Conservation (phyloP, 2,329 filamentous ascomycete species). For the Colletotrichum truncatum region DNA sequence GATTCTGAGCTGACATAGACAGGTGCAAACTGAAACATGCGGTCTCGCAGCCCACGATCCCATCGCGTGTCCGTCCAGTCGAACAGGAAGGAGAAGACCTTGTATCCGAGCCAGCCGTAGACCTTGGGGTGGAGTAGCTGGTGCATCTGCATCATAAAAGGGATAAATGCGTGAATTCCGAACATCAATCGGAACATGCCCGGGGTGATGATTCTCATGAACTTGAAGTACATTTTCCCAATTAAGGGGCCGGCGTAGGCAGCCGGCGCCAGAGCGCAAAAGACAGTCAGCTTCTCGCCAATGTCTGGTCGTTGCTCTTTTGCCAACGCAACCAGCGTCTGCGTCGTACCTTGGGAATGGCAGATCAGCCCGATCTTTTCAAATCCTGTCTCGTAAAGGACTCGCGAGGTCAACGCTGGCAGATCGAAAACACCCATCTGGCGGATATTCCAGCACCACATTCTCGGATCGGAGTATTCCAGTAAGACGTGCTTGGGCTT, state of each 20-base stretch:
- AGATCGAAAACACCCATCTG: constrained; percentile 94
- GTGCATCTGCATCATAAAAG: constrained; percentile 91
- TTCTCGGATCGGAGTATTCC: constrained; percentile 79
- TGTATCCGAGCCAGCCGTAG: constrained; percentile 87
- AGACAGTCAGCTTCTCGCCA: constrained; percentile 84
- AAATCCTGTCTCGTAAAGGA: constrained; percentile 85
- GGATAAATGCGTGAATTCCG: constrained; percentile 93
- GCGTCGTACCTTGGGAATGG: constrained; percentile 91
- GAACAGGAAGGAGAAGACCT: constrained; percentile 90
- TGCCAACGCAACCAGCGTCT: constrained; percentile 87
- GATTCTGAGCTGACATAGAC: constrained; percentile 90
- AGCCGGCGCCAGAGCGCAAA: constrained; percentile 90
- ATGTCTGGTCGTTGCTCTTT: constrained; percentile 90
- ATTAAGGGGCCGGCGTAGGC: constrained; percentile 90
- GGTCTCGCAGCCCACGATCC: constrained; percentile 80
- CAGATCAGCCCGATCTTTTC: constrained; percentile 83
- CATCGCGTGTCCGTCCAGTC: constrained; percentile 86
- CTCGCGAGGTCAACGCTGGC: constrained; percentile 80
- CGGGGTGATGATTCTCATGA: constrained; percentile 84
- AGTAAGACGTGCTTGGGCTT: constrained; percentile 79
- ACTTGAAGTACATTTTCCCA: constrained; percentile 88
- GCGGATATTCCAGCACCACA: constrained; percentile 97
- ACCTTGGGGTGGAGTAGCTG: constrained; percentile 68
- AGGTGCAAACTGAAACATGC: constrained; percentile 92
- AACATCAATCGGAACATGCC: constrained; percentile 83